Base-by-base conservation (phyloP, 257 asterid genomes). In the Solanum phureja region DNA sequence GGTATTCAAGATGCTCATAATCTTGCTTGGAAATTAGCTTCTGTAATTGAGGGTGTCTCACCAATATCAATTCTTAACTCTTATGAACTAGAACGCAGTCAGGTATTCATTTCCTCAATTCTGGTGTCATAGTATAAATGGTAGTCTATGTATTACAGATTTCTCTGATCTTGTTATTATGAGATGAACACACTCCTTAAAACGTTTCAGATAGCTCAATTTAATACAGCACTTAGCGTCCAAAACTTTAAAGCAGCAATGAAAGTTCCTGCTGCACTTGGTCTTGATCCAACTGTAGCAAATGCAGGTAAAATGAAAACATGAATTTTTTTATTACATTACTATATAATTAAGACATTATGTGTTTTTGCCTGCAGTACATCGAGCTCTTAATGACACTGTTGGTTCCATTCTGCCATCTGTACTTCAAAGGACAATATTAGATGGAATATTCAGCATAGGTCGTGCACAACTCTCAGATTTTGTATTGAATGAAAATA, bases 1-100 rank as follows among this genome's bases (percentile, higher is more conserved):
- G 98, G 99, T 76, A 94, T 97, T 91, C 99, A 97, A 92, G 99
- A 97, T 91, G 98, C 94, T 86, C 99, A 97, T 90, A 97, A 97
- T 89, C 98, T 95, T 90, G 98, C 99, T 46, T 97, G 99, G 99
- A 97, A 97, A 91, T 92, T 97, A 91, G 98, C 97, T 88, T 91
- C 92, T 91, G 94, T 95, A 71, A 89, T 93, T 84, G 88, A 90
- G 88, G 98, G 98, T 88, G 91, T 92, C 44, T 66, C 96, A 19
- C 92, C 95, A 34, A 88, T 93, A 21, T 94, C 98, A 82, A 86
- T 97, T 90, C 90, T 97, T 88, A 89, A 90, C 90, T 93, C 99
- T 66, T 97, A 95, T 44, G 99, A 95, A 92, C 91, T 88, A 87
- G 99, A 97, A 89, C 98, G 99, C 42, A 92, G 87, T 91, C 98